A percentile compares a stretch with the other conserved stretches of the same genome.
phyloP scores from a whole-genome alignment of 768 basidiomycete genomes.

The Lactarius tabidus region DNA sequence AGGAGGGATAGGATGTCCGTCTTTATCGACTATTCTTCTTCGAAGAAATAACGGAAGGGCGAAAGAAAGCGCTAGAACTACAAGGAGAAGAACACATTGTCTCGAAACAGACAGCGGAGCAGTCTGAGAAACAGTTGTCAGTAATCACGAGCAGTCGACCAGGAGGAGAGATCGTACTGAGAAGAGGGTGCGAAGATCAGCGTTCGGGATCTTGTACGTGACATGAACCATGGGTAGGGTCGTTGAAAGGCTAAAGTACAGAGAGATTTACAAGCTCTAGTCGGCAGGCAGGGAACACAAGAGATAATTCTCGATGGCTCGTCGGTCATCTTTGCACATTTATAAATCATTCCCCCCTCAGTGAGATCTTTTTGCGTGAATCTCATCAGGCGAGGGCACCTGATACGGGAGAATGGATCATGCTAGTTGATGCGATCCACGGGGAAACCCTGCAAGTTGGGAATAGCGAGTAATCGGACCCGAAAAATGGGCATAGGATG shows the following conservation, averaged over 20 bases:
- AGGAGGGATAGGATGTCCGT: slow-evolving; percentile 29
- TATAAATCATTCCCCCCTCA: slow-evolving; percentile 5
- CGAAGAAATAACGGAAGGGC: slow-evolving; percentile 26
- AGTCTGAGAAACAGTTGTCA: slow-evolving; percentile 4
- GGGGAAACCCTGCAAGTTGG: slow-evolving; percentile 4
- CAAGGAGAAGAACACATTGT: not conserved
- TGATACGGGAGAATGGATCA: not conserved
- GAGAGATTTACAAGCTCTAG: slow-evolving; percentile 1
- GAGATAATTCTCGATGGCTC: not conserved
- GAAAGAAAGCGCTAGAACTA: not conserved
- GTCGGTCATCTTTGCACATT: not conserved
- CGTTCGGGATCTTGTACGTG: not conserved
- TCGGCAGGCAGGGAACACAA: not conserved
- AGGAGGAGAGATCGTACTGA: not conserved
- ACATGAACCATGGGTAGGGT: slow-evolving; percentile 7
- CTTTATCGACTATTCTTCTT: slow-evolving; percentile 26
- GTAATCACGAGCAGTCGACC: not conserved
- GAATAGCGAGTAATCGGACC: slow-evolving; percentile 7
- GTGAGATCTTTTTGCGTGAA: not conserved
- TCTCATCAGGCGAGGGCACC: not conserved
- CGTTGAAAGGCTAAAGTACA: not conserved
- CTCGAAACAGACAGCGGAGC: not conserved
- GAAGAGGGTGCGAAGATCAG: not conserved
- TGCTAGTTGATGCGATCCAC: not conserved
- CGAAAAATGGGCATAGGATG: not conserved